Evolutionary conservation across 306 rosid genomes (phyloP).

Genomic region (Lithocarpus polystachyus): DNA sequence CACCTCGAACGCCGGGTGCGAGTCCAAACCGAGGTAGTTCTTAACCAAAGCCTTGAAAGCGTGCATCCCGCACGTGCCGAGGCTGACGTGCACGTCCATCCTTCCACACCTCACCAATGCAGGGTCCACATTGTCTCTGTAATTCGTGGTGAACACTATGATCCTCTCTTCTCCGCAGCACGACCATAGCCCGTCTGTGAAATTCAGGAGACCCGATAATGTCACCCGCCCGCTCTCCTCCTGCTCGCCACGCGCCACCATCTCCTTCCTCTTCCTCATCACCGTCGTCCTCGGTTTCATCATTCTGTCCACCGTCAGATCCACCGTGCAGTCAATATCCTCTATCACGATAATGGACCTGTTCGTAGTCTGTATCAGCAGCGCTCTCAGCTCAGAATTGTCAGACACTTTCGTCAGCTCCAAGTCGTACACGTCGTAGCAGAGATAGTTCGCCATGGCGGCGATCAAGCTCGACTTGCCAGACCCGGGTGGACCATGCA

Average conservation of each 20-base stretch:
- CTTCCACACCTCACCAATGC: conserved; percentile 80
- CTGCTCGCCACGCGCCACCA: conserved; percentile 4
- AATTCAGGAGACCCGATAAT: conserved; percentile 76
- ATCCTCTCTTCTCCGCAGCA: conserved; percentile 85
- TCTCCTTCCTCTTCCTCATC: conserved; percentile 22
- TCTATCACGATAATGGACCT: conserved; percentile 82
- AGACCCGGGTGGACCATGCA: conserved; percentile 84
- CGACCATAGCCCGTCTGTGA: conserved; percentile 85
- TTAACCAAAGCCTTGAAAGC: conserved; percentile 57
- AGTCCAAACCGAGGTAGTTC: conserved; percentile 59
- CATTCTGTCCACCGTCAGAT: conserved; percentile 65
- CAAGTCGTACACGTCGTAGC: conserved; percentile 82
- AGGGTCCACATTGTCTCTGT: conserved; percentile 69
- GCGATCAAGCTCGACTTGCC: conserved; percentile 89
- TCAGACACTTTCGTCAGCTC: conserved; percentile 80
- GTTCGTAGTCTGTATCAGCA: conserved; percentile 78
- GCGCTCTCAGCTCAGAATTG: conserved; percentile 73
- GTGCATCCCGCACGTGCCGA: conserved; percentile 69
- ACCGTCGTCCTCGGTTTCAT: conserved; percentile 21
- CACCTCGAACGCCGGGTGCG: conserved; percentile 52
- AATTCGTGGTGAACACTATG: conserved; percentile 76
- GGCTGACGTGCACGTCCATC: conserved; percentile 85
- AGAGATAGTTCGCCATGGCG: conserved; percentile 81
- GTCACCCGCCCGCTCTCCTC: conserved; percentile 65
- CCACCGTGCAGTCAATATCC: conserved; percentile 80